These are phyloP conservation scores for Aspergillus incahuasiensis DNA, from an alignment of 495 filamentous ascomycete genomes.

Conservation along the genomic window DNA sequence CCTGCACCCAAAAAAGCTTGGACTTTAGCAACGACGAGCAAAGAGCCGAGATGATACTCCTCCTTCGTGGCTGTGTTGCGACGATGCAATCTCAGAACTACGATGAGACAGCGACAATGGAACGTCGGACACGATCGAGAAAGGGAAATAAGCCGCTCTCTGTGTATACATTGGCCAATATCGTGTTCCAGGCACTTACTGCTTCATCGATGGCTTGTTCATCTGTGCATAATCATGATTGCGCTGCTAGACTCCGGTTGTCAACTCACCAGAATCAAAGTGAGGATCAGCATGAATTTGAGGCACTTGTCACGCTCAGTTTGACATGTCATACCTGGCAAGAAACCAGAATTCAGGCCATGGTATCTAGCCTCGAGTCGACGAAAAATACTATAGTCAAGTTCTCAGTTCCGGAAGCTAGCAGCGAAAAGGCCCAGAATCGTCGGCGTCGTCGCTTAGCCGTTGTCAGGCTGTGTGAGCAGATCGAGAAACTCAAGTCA, in stretches of 20 bases:
- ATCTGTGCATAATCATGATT: conserved; percentile 4
- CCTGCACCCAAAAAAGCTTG: neutral
- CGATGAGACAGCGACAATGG: neutral
- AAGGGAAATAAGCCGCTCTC: neutral
- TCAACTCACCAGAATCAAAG: conserved; percentile 3
- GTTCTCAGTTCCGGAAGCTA: neutral
- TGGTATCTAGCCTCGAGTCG: conserved; percentile 33
- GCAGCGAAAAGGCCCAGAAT: neutral
- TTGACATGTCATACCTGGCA: conserved; percentile 1
- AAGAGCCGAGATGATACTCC: conserved; percentile 1
- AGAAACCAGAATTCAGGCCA: conserved; percentile 22
- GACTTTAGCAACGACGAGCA: conserved; percentile 4
- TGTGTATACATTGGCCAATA: neutral
- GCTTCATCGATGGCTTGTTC: conserved; percentile 1
- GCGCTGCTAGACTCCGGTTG: conserved; percentile 5
- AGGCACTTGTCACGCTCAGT: conserved; percentile 3
- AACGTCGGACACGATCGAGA: neutral
- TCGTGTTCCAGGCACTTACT: neutral
- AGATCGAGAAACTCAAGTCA: conserved; percentile 6
- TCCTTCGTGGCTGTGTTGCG: conserved; percentile 4
- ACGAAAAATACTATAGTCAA: neutral
- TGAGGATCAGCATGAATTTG: neutral
- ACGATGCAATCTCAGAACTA: neutral
- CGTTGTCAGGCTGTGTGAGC: conserved; percentile 9
- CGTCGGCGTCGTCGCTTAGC: neutral